phyloP scores from a whole-genome alignment of 2,329 filamentous ascomycete species.

The Dothiorella sarmentorum region DNA sequence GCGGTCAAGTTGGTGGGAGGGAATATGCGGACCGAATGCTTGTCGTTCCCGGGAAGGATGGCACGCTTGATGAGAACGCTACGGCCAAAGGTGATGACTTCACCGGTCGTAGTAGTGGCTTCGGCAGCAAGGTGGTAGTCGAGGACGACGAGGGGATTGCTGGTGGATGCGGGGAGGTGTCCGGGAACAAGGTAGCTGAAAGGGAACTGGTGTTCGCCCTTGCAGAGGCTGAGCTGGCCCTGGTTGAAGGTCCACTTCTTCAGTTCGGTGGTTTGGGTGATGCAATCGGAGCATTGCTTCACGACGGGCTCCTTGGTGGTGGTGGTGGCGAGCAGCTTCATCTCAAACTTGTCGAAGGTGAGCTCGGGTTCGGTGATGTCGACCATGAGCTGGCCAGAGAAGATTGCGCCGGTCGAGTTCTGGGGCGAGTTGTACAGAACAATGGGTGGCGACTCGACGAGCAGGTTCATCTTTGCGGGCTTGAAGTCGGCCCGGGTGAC shows the following conservation, averaged over 20 bases:
- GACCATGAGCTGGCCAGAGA: constrained; percentile 79
- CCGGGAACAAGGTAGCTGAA: constrained; percentile 86
- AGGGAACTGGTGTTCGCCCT: constrained; percentile 72
- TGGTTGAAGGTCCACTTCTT: constrained; percentile 73
- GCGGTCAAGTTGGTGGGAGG: constrained; percentile 92
- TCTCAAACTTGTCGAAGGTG: constrained; percentile 66
- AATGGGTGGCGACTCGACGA: constrained; percentile 81
- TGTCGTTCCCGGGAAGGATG: constrained; percentile 73
- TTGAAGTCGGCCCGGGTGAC: constrained; percentile 36
- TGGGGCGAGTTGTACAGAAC: constrained; percentile 75
- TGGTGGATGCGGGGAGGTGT: constrained; percentile 77
- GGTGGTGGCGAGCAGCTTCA: constrained; percentile 67
- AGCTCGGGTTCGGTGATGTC: constrained; percentile 65
- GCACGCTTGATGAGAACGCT: constrained; percentile 74
- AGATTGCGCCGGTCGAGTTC: constrained; percentile 75
- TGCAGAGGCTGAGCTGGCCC: constrained; percentile 45
- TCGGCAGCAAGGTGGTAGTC: constrained; percentile 65
- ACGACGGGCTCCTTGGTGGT: constrained; percentile 79
- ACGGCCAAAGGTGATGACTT: constrained; percentile 63
- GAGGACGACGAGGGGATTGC: constrained; percentile 68
- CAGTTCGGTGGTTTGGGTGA: constrained; percentile 67
- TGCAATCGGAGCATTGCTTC: constrained; percentile 74
- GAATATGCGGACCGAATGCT: constrained; percentile 90
- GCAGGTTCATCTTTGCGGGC: constrained; percentile 54
- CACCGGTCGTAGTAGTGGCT: constrained; percentile 56